Evolutionary conservation across 2,329 filamentous ascomycete species (phyloP), one percentile per base, ranked within the genome.

Genomic region (Colletotrichum tabaci): DNA sequence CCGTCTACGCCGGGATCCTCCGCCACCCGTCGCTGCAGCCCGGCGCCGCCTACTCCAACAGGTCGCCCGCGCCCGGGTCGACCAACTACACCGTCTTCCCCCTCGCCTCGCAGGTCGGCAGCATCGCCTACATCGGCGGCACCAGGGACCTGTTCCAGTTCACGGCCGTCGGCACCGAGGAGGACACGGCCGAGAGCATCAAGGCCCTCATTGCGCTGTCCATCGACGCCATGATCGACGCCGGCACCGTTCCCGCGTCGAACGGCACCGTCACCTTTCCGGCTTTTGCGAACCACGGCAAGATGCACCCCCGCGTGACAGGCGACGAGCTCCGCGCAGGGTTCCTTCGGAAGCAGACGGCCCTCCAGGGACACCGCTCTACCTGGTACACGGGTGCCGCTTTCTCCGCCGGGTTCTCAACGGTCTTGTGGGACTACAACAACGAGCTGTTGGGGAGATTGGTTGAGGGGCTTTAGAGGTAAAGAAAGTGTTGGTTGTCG

Each of bases 361-460:
- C 75, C 2, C 75, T 87, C 38, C 85, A 87, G 75, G 85, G 85
- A 0, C 71, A 80, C 18, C 76, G 78, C 21, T 82, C 80, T n/a
- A 87, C 84, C 0, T 87, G 78, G 75, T 86, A 82, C 73, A 86
- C 84, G 0, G 85, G 85, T 1, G 80, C 80, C 16, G 80, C 84
- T 5, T 85, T 77, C 65, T 77, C 78, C 16, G 76, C 76, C 0
- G 74, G 76, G 18, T 81, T 80, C 71, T 76, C 77, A 61, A 79
- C 78, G 15, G 73, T 78, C n/a, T 66, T 81, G 9, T 81, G 80
- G 80, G 77, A 79, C 71, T 81, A 78, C 67, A 80, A 81, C 57
- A 76, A 80, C 1, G 66, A 71, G 44, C 57, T 79, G 10, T 63
- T 78, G 63, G 76, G 77, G 13, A 71, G 30, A 4, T 30, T 77